Percentiles rank a stretch among this genome's conserved stretches.
These are phyloP conservation scores for Plasmodium cynomolgi DNA, from an alignment of 169 alveolate genomes.

Conservation along the genomic window DNA sequence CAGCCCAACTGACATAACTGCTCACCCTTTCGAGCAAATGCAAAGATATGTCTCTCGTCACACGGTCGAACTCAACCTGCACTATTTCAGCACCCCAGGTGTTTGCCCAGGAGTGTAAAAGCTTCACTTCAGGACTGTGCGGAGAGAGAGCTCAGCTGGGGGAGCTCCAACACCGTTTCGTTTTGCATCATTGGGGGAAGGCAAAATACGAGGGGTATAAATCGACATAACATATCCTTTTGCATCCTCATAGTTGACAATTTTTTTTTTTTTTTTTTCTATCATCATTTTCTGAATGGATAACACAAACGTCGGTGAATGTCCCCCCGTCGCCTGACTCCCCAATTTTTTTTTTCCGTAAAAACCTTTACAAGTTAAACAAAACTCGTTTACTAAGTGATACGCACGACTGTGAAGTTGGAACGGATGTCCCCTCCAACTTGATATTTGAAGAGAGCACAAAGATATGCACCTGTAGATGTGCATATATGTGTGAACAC, in stretches of 20 bases:
- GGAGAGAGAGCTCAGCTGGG: neutral
- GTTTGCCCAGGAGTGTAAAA: neutral
- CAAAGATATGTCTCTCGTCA: neutral
- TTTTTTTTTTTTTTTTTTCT: neutral
- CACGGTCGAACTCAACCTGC: neutral
- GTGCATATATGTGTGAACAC: neutral
- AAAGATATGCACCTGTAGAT: neutral
- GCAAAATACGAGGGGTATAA: neutral
- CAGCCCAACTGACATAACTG: neutral
- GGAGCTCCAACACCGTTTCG: neutral
- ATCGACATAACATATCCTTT: neutral
- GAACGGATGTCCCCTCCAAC: neutral
- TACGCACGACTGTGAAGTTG: neutral
- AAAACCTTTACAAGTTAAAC: neutral
- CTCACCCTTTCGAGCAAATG: neutral
- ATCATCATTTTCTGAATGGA: neutral
- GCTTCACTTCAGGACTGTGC: neutral
- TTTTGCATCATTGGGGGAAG: neutral
- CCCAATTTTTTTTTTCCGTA: neutral
- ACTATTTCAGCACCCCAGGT: neutral
- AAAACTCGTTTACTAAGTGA: neutral
- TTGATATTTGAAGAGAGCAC: neutral
- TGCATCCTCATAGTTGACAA: neutral
- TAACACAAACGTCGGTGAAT: neutral
- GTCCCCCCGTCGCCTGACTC: neutral